Evolutionary conservation across 495 filamentous ascomycete genomes (phyloP), one percentile per base, ranked within the genome.

Genomic region (Aspergillus indologenus): DNA sequence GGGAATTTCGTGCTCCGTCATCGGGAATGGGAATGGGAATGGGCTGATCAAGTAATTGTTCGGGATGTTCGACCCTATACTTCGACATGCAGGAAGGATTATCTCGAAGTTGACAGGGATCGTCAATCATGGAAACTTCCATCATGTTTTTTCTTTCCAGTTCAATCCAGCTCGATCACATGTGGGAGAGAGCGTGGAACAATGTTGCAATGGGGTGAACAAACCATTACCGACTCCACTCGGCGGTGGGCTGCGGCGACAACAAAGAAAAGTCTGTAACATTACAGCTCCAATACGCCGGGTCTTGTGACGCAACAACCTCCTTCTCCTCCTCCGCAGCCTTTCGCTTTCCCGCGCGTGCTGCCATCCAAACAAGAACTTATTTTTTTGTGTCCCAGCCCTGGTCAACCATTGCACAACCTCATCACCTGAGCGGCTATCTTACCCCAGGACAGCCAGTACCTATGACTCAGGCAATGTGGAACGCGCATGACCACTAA

Each of bases 251-350:
- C 5, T 6, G 6, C 34, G 6, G 34, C 34, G 12, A 40, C 6
- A 40, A 40, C 34, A 40, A 40, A 40, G 48, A 20, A 5, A 3
- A 22, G 23, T 7, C 19, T 26, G 60, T 67, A 67, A 62, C 53
- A 62, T 66, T 68, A 71, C 71, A 24, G 0, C 1, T 20, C 44
- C 56, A 43, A 61, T 69, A 71, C 68, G 14, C 44, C 52, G 21
- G 31, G 43, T 15, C 12, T 45, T 21, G 52, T 21, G 44, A 40
- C 21, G 50, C 29, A 24, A 31, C 24, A 20, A 6, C 31, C 12
- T 24, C 21, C 47, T 51, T 24, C 31, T 17, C 31, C 12, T 24
- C 21, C 47, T 51, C 48, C 48, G 48, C 48, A 51, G 3, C 23
- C 23, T 34, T 26, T 8, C 23, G 19, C 18, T 31, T 19, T 51